Evolutionary conservation across 805 yeast genomes (phyloP), one percentile per base, ranked within the genome.

Genomic region (Kazachstania bromeliacearum): DNA sequence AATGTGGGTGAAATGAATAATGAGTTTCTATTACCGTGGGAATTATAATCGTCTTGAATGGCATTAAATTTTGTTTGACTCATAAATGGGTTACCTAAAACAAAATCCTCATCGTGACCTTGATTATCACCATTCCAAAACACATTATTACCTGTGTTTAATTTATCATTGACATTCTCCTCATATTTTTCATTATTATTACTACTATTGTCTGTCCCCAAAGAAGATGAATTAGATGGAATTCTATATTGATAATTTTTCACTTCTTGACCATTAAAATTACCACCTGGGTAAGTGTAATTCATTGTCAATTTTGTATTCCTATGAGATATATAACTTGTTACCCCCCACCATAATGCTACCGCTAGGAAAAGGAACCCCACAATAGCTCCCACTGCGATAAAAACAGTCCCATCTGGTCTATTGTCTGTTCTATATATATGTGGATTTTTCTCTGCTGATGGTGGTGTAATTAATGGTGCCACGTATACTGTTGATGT

Each of bases 1-100:
- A 77, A 78, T 1, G 94, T 84, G 23, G 94, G 94, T 3, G 92
- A 82, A 36, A 82, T 73, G 57, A 79, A 84, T 71, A 79, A 67
- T 2, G 63, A 60, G 37, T 52, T 55, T 42, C 62, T 60, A 34
- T 50, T 50, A 25, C 27, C 34, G 10, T 33, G 22, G 15, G 9
- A 23, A 24, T 27, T 40, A 23, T 39, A 35, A 17, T 31, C 34
- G 29, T 48, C 53, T 23, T 50, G 51, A 16, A 52, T 47, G 4
- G 49, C 37, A 29, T 47, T 44, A 13, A 41, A 42, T 14, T 29
- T 35, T 12, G 14, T 15, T 20, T 35, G 41, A n/a, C 15, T 7
- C 12, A 12, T 19, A 18, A 7, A 13, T 17, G 7, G 15, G 15
- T 14, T n/a, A n/a, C 16, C 21, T 10, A 32, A 31, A 13, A 19